Conservation (phyloP, 1,284 basidiomycete genomes). For the Earliella scabrosa region DNA sequence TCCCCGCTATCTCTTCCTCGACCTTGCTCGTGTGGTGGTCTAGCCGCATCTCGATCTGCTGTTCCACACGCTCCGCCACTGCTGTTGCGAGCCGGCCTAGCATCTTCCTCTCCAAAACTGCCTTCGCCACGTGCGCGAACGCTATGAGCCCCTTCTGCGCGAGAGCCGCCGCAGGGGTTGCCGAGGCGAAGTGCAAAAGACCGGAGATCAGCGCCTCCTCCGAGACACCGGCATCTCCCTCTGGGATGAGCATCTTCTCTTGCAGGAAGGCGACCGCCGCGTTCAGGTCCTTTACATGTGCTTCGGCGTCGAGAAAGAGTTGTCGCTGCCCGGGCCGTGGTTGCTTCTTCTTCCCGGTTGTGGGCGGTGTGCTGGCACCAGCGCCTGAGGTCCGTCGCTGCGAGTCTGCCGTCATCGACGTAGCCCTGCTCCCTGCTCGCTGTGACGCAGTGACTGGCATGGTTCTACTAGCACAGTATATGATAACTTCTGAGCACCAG, state of each 20-base stretch:
- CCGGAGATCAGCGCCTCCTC: neutral
- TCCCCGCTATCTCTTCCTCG: neutral
- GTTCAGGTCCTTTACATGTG: neutral
- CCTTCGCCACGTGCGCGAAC: neutral
- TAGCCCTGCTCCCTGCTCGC: too few relatives aligned
- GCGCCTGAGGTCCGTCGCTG: neutral
- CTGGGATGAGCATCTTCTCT: neutral
- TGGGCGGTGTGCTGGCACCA: neutral
- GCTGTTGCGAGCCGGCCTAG: neutral
- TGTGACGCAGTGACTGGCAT: too few relatives aligned
- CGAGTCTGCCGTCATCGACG: too few relatives aligned
- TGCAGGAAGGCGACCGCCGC: neutral
- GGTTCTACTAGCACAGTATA: too few relatives aligned
- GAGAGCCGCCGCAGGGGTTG: neutral
- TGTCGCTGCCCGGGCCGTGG: neutral
- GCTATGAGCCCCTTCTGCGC: neutral
- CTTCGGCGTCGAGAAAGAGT: neutral
- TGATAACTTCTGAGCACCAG: too few relatives aligned
- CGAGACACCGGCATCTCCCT: neutral
- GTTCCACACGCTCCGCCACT: neutral
- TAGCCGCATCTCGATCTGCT: neutral
- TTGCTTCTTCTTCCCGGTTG: neutral
- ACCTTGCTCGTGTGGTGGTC: neutral
- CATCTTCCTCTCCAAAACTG: neutral
- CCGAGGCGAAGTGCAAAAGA: neutral